These are phyloP conservation scores for Cystobasidium sp. DNA, from an alignment of 1,284 basidiomycete genomes.

Conservation along the genomic window DNA sequence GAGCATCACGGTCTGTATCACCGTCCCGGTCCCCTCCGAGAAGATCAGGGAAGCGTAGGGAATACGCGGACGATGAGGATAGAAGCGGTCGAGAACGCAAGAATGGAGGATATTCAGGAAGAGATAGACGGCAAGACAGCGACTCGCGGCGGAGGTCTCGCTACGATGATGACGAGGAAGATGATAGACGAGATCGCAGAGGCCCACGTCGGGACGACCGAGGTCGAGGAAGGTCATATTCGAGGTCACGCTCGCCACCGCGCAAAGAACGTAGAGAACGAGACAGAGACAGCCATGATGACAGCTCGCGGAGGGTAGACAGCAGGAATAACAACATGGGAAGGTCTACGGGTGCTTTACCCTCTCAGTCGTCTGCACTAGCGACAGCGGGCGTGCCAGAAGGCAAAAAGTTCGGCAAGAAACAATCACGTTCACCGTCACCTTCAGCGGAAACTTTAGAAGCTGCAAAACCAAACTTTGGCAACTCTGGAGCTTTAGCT, in stretches of 20 bases:
- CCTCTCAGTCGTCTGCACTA: conserved; percentile 30
- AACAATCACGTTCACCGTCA: conserved; percentile 30
- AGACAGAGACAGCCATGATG: conserved; percentile 14
- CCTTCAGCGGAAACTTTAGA: conserved; percentile 41
- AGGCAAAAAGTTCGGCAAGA: conserved; percentile 28
- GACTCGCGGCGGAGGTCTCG: conserved; percentile 4
- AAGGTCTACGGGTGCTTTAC: conserved; percentile 21
- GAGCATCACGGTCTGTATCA: background rate
- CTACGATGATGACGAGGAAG: conserved; percentile 21
- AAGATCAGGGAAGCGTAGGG: background rate
- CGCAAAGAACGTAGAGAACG: conserved; percentile 5
- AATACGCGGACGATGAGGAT: background rate
- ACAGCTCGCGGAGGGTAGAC: background rate
- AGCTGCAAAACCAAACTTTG: conserved; percentile 71
- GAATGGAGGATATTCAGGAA: background rate
- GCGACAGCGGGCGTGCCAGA: conserved; percentile 38
- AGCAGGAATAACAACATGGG: conserved; percentile 2
- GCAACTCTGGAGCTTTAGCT: conserved; percentile 83
- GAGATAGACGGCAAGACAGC: conserved; percentile 12
- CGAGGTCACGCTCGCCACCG: conserved; percentile 23
- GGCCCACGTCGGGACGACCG: conserved; percentile 7
- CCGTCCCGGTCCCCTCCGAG: background rate
- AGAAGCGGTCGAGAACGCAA: background rate
- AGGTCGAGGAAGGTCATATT: conserved; percentile 1
- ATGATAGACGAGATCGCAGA: conserved; percentile 15